Evolutionary conservation across 2,329 filamentous ascomycete species (phyloP).

Genomic region (Paecilomyces formosus): DNA sequence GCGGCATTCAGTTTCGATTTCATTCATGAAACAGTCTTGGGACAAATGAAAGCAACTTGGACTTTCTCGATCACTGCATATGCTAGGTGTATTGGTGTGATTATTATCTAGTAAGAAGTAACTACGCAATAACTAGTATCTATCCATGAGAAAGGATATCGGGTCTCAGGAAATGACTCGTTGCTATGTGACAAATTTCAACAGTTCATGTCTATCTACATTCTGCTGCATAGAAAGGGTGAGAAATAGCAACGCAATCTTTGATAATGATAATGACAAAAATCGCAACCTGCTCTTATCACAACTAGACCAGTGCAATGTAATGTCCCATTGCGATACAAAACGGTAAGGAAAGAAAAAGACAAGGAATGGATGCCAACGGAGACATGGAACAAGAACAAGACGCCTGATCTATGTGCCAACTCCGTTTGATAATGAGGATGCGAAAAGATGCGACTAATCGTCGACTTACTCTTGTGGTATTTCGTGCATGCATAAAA

Average conservation of each 20-base stretch:
- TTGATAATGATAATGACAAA: background rate
- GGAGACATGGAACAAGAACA: conserved; percentile 8
- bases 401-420: conserved; percentile 14
- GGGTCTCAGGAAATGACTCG: background rate
- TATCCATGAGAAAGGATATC: background rate
- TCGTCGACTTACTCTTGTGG: background rate
- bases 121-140: background rate
- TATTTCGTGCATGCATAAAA: background rate
- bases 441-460: background rate
- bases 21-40: background rate
- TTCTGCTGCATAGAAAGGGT: background rate
- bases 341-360: background rate
- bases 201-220: background rate
- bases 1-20: background rate
- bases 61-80: background rate
- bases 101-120: no score
- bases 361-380: conserved; percentile 2
- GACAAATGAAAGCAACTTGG: background rate
- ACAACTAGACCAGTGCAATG: background rate
- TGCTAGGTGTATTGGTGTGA: background rate
- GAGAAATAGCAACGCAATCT: conserved; percentile 5
- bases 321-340: background rate
- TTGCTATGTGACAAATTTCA: background rate
- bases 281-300: background rate
- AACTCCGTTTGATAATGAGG: conserved; percentile 17